Percentiles rank a stretch among this genome's conserved stretches.
Conservation (phyloP, 1,284 basidiomycete species). For the Marasmius sp. region DNA sequence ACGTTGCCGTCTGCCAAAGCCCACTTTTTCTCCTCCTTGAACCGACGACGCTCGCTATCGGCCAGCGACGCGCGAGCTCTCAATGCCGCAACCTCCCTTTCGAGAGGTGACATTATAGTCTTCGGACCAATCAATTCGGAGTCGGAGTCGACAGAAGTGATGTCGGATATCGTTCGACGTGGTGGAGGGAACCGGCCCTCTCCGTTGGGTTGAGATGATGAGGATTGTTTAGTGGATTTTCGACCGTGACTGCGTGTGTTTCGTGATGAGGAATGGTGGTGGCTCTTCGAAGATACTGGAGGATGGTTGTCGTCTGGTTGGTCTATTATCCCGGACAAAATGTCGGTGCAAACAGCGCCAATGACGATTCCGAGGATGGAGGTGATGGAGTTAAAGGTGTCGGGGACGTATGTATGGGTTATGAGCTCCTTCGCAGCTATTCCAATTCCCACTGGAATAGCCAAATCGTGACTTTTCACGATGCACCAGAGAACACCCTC, state of each 20-base stretch:
- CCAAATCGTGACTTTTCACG: constrained; percentile 52
- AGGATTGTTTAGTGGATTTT: constrained; percentile 5
- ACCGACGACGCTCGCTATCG: constrained; percentile 76
- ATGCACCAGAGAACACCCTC: constrained; percentile 74
- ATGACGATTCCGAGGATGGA: constrained; percentile 63
- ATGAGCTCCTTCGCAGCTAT: constrained; percentile 60
- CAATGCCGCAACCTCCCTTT: constrained; percentile 69
- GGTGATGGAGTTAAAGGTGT: constrained; percentile 50
- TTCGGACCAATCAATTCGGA: constrained; percentile 60
- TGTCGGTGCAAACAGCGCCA: constrained; percentile 65
- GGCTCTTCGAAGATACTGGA: constrained; percentile 15
- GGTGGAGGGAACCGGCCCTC: constrained; percentile 6
- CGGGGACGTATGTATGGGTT: constrained; percentile 55
- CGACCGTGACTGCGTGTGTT: constrained; percentile 5
- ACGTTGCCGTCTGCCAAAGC: constrained; percentile 72
- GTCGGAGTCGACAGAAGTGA: constrained; percentile 60
- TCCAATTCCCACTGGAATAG: constrained; percentile 53
- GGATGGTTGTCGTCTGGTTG: constrained; percentile 24
- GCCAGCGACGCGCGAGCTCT: constrained; percentile 75
- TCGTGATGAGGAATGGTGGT: constrained; percentile 11
- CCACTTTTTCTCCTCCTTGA: constrained; percentile 84
- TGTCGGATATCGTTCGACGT: constrained; percentile 36
- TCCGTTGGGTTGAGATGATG: constrained; percentile 27
- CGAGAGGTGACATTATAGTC: constrained; percentile 58
- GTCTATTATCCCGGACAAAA: constrained; percentile 62